Evolutionary conservation across 495 filamentous ascomycete genomes (phyloP), one percentile per base, ranked within the genome.

Genomic region (Talaromyces stipitatus): DNA sequence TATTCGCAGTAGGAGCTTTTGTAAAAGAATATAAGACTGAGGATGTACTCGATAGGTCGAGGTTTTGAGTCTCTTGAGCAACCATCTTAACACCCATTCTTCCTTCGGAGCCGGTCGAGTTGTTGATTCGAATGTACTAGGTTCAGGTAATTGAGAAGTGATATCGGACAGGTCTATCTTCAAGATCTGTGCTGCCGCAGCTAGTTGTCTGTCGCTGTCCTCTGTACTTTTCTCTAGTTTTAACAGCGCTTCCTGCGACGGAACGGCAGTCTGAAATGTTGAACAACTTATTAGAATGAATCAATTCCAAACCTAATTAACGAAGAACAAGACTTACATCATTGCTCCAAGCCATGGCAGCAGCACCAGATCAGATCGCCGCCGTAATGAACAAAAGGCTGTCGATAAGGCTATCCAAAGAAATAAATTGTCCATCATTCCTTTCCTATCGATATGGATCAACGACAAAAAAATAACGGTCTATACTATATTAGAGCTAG

Each of bases 71-170:
- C 78, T 83, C 64, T 84, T 85, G 59, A 89, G 72, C 24, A 89
- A 65, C 86, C 86, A 90, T 60, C 79, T 75, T 23, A 87, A 65
- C 7, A 85, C 73, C 84, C 84, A 88, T 68, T 88, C 84, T 60
- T 84, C 79, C 67, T 83, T 79, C 20, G 76, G 75, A 11, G 72
- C 70, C 12, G 67, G 62, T 33, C 66, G 56, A 23, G 52, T 59
- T 54, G 63, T 58, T 27, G 62, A 36, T 41, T 66, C 55, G 60
- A 61, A 62, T 67, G 65, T 69, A 18, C 69, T 61, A 10, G 68
- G 64, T 56, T 74, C 64, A 4, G 22, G 27, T 11, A 30, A 14
- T 4, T 26, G 4, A 30, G 22, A 16, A 10, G 0, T 68, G 53
- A 68, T 73, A 23, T 72, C 60, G 7, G 66, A 54, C 43, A 73